A percentile compares a stretch with the other conserved stretches of the same genome.
phyloP scores from a whole-genome alignment of 257 asterid species.

The Ballota nigra region DNA sequence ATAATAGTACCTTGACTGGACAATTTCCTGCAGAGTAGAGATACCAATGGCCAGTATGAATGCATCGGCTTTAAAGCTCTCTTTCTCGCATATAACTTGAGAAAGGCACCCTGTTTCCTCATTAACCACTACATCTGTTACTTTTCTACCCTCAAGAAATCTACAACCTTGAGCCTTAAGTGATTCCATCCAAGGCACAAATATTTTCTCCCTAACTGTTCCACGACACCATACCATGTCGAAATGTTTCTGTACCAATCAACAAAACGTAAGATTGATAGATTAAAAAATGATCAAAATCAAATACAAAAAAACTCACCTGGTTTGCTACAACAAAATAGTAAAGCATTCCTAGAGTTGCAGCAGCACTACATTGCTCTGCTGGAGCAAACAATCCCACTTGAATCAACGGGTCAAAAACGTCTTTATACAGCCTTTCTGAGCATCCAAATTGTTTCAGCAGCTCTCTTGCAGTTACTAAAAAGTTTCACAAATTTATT shows the following conservation, averaged over 20 bases:
- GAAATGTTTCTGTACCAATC: conserved; percentile 39
- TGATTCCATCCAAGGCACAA: conserved; percentile 53
- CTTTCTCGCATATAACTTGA: conserved; percentile 56
- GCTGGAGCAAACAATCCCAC: conserved; percentile 64
- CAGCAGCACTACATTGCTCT: conserved; percentile 69
- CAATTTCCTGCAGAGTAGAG: conserved; percentile 57
- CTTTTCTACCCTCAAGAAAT: conserved; percentile 51
- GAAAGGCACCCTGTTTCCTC: conserved; percentile 50
- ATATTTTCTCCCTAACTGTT: conserved; percentile 44
- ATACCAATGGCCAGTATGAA: conserved; percentile 56
- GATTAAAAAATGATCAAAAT: too few species aligned
- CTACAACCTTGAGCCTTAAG: conserved; percentile 53
- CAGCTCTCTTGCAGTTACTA: conserved; percentile 69
- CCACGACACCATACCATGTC: conserved; percentile 59
- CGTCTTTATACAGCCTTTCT: conserved; percentile 43
- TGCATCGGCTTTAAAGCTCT: conserved; percentile 55
- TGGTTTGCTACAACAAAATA: conserved; percentile 53
- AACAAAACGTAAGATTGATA: neutral
- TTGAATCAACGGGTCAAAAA: conserved; percentile 53
- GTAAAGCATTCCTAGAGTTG: conserved; percentile 50
- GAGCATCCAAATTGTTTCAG: conserved; percentile 61
- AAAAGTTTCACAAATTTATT: conserved; percentile 20
- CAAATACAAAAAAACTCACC: conserved; percentile 29
- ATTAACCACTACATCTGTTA: conserved; percentile 43
- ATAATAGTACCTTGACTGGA: conserved; percentile 40